Evolutionary conservation across 2,329 filamentous ascomycete genomes (phyloP).

Genomic region (Talaromyces sp.): DNA sequence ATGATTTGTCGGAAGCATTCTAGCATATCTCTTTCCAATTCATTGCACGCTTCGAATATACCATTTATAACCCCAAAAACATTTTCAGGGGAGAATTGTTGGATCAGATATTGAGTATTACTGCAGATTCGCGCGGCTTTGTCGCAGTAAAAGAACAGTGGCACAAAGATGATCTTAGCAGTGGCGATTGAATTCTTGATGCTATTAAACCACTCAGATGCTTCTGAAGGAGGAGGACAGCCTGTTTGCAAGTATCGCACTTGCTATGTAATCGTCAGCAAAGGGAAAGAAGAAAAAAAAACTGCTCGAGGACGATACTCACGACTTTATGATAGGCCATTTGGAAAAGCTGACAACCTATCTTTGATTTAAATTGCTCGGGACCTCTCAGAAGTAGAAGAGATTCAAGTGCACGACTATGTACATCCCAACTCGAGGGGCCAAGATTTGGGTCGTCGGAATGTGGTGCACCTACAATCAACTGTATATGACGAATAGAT

Average conservation of each 20-base stretch:
- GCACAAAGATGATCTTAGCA: background rate
- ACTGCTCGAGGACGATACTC: background rate
- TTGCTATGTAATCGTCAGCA: background rate
- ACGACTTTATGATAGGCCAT: background rate
- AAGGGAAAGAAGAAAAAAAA: background rate
- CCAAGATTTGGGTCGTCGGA: background rate
- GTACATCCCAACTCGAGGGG: background rate
- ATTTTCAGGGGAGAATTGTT: background rate
- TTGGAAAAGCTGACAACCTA: constrained; percentile 2
- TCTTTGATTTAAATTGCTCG: background rate
- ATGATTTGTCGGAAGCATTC: background rate
- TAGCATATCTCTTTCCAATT: background rate
- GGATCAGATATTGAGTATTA: background rate
- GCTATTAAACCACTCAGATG: background rate
- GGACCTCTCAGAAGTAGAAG: background rate
- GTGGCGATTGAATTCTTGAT: background rate
- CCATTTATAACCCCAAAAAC: background rate
- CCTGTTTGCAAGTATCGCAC: background rate
- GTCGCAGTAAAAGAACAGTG: background rate
- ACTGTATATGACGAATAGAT: background rate
- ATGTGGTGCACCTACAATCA: background rate
- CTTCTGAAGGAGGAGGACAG: background rate
- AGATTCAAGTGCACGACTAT: background rate
- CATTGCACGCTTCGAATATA: background rate
- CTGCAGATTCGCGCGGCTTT: background rate